A percentile compares a stretch with the other conserved stretches of the same genome.
These are phyloP conservation scores for Macrolepiota dolichaula DNA, from an alignment of 768 basidiomycete species.

Conservation along the genomic window DNA sequence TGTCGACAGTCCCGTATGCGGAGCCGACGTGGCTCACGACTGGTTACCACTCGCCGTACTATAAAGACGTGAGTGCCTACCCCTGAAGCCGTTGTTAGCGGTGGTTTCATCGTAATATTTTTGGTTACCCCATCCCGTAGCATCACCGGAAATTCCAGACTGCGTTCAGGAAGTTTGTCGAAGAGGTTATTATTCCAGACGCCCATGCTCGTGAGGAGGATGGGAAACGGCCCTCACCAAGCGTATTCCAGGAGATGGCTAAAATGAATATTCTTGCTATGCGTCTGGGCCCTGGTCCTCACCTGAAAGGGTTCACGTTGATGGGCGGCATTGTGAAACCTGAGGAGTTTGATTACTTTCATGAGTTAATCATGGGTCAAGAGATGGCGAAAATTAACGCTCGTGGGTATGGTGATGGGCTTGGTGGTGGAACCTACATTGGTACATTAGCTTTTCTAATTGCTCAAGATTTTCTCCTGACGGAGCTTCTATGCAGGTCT, in stretches of 20 bases:
- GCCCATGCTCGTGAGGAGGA: slow-evolving; percentile 67
- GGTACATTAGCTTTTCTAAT: slow-evolving; percentile 16
- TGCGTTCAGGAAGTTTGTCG: slow-evolving; percentile 66
- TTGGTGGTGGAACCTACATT: slow-evolving; percentile 45
- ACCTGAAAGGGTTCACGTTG: slow-evolving; percentile 72
- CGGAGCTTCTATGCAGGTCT: slow-evolving; percentile 37
- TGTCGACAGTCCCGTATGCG: slow-evolving; percentile 80
- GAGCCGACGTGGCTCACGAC: slow-evolving; percentile 78
- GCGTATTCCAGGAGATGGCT: slow-evolving; percentile 70
- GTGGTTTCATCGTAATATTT: slow-evolving; percentile 12
- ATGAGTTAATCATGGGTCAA: slow-evolving; percentile 70
- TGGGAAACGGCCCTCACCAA: slow-evolving; percentile 72
- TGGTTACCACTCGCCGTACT: slow-evolving; percentile 73
- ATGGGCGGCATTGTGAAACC: slow-evolving; percentile 74
- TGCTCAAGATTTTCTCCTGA: neutral
- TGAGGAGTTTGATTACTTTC: slow-evolving; percentile 83
- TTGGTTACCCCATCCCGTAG: slow-evolving; percentile 25
- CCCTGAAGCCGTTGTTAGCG: slow-evolving; percentile 28
- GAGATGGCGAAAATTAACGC: slow-evolving; percentile 70
- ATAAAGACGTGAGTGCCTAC: slow-evolving; percentile 51
- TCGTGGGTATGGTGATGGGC: slow-evolving; percentile 76
- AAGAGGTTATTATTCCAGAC: slow-evolving; percentile 60
- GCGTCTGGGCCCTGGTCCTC: slow-evolving; percentile 85
- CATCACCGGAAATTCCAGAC: slow-evolving; percentile 55
- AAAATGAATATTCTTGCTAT: slow-evolving; percentile 49